A percentile compares a stretch with the other conserved stretches of the same genome.
phyloP scores from a whole-genome alignment of 192 early-diverging fungal genomes.

The Backusella psychrophila region DNA sequence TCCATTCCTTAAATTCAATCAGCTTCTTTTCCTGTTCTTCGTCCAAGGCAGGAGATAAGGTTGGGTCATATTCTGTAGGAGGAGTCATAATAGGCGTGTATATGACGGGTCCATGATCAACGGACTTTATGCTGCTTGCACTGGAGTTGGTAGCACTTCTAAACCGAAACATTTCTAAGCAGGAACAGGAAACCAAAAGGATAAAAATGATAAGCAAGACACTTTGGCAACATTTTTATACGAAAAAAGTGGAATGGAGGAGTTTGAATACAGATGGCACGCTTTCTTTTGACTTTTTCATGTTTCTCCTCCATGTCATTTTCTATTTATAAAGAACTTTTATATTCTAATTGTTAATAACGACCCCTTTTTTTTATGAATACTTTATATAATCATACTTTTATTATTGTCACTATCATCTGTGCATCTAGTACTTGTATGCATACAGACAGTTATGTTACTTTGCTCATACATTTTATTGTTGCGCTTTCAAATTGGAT shows the following conservation, averaged over 20 bases:
- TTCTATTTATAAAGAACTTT: not conserved
- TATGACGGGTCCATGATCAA: slow-evolving; percentile 13
- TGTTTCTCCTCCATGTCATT: not conserved
- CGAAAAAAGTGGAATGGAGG: not conserved
- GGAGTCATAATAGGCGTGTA: slow-evolving; percentile 9
- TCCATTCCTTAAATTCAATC: slow-evolving; percentile 11
- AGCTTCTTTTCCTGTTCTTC: slow-evolving; percentile 16
- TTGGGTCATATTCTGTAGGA: slow-evolving; percentile 7
- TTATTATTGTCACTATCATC: no score
- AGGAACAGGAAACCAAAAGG: not conserved
- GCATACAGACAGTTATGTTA: not conserved
- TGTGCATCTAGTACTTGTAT: no score
- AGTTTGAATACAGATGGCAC: not conserved
- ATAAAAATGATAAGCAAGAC: not conserved
- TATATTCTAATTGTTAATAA: not conserved
- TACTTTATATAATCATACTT: no score
- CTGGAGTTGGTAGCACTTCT: not conserved
- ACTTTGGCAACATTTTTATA: not conserved
- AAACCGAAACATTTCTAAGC: not conserved
- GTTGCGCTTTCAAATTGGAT: not conserved
- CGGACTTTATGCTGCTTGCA: not conserved
- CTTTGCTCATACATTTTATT: not conserved
- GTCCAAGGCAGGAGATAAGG: slow-evolving; percentile 10
- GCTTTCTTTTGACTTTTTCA: slow-evolving; percentile 1
- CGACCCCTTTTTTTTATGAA: not conserved